Percentiles rank a stretch among this genome's conserved stretches.
Evolutionary conservation across 2,329 filamentous ascomycete species (phyloP).

Genomic region (Elsinoe arachidis): DNA sequence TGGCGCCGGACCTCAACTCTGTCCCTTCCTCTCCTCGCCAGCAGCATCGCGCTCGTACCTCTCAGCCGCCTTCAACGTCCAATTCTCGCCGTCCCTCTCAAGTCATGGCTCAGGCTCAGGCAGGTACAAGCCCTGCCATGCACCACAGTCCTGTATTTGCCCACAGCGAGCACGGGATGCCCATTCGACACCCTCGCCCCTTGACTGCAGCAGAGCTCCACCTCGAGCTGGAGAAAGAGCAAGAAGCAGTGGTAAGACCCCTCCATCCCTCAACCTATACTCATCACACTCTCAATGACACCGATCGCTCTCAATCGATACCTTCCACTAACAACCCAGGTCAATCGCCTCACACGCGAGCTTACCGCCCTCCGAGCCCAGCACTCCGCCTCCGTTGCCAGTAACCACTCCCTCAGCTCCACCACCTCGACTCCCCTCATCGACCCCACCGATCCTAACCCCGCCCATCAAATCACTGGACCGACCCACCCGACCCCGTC

Average conservation of each 20-base stretch:
- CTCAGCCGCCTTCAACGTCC: conserved; percentile 30
- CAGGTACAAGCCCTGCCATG: conserved; percentile 1
- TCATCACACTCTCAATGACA: background rate
- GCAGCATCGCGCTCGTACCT: conserved; percentile 25
- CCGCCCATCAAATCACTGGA: conserved; percentile 37
- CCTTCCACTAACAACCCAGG: conserved; percentile 41
- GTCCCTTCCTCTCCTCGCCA: conserved; percentile 32
- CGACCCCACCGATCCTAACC: conserved; percentile 40
- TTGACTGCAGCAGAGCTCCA: conserved; percentile 85
- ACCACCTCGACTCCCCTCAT: conserved; percentile 34
- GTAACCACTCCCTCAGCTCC: conserved; percentile 46
- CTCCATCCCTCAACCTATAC: background rate
- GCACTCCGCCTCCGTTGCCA: conserved; percentile 50
- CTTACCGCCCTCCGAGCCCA: conserved; percentile 69
- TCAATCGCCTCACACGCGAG: conserved; percentile 87
- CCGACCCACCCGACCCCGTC: conserved; percentile 46
- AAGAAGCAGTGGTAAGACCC: conserved; percentile 73
- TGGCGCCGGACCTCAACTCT: conserved; percentile 44
- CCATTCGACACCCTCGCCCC: conserved; percentile 76
- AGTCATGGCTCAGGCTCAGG: conserved; percentile 23
- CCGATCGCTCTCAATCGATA: background rate
- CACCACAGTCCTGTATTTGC: conserved; percentile 6
- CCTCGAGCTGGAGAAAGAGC: conserved; percentile 83
- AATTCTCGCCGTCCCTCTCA: conserved; percentile 40
- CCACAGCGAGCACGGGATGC: conserved; percentile 30